Percentiles rank a stretch among this genome's conserved stretches.
These are phyloP conservation scores for Lolium rigidum DNA, from an alignment of 176 grass and related monocot genomes.

Conservation along the genomic window DNA sequence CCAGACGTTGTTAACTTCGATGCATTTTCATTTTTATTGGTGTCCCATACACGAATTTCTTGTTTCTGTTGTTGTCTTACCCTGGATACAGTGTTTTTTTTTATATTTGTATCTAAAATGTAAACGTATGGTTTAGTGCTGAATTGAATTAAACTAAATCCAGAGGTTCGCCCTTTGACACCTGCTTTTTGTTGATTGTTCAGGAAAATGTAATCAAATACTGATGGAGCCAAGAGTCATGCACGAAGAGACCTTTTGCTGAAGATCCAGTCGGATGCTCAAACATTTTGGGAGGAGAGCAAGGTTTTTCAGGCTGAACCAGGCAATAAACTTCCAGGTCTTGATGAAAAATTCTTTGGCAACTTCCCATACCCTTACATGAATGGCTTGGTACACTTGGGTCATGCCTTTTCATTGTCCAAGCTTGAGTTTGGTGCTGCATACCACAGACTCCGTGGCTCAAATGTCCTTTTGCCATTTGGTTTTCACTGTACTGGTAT, in stretches of 20 bases:
- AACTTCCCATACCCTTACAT: slow-evolving; percentile 92
- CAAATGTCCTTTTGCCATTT: slow-evolving; percentile 76
- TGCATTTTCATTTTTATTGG: neutral
- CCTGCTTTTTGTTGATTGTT: slow-evolving; percentile 21
- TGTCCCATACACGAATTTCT: neutral
- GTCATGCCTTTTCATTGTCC: slow-evolving; percentile 74
- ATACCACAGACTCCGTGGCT: slow-evolving; percentile 63
- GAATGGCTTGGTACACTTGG: slow-evolving; percentile 78
- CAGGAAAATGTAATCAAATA: slow-evolving; percentile 59
- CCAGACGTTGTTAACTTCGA: no score
- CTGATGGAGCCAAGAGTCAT: slow-evolving; percentile 52
- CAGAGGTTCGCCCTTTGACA: slow-evolving; percentile 11
- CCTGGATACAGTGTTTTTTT: neutral
- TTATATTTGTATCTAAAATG: neutral
- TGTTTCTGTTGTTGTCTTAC: neutral
- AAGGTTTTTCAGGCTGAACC: slow-evolving; percentile 69
- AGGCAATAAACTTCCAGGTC: slow-evolving; percentile 35
- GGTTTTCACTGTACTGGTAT: slow-evolving; percentile 87
- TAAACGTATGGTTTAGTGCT: neutral
- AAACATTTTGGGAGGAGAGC: slow-evolving; percentile 60
- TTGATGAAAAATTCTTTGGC: slow-evolving; percentile 77
- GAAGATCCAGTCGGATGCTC: slow-evolving; percentile 50
- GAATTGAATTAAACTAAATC: neutral
- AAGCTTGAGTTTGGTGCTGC: slow-evolving; percentile 84
- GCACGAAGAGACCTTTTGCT: slow-evolving; percentile 62